Base-by-base conservation (phyloP, 2,329 filamentous ascomycete genomes). In the Rhynchosporium secalis region DNA sequence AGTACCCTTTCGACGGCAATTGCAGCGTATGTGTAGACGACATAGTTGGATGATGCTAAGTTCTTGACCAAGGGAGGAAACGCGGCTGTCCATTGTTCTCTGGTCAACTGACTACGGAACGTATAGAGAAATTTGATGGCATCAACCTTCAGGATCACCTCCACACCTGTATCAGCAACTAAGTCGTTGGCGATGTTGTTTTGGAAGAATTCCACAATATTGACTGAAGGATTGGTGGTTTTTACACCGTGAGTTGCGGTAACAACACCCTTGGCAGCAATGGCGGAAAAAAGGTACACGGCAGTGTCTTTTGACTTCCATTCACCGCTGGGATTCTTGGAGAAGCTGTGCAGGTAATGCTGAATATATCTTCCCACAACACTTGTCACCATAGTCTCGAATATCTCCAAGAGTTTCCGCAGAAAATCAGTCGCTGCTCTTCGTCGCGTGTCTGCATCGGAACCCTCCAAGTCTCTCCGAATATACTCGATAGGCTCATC, bases 401-500 rank as follows among this genome's bases (percentile, higher is more conserved):
- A 98, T 69, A 90, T 92, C 71, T 94, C 90, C 73, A 96, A 89
- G 52, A 99, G 83, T 72, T 92, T 90, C 66, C 91, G 86, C 62
- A 99, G 78, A 78, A 99, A 99, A 75, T 98, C 95, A 0, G 94
- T 98, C 0, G 96, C 93, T 46, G 95, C 94, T 72, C 95, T 85
- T 69, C 95, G 84, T 72, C 95, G 84, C 1, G 95, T 99, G 74
- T 98, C 95, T 60, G 90, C 96, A 76, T 99, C 95, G 1, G 95
- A 97, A 6, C 95, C 95, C 75, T 99, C 95, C 54, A 99, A 81
- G 76, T 99, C 95, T 71, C 92, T 86, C 66, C 95, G 86, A 72
- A 99, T 99, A 74, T 96, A 99, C 76, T 99, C 95, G 68, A 99
- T 99, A 0, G 95, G 95, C 78, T 99, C 96, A 74, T 99, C 96